phyloP scores from a whole-genome alignment of 352 stramenopile species.

The Globisporangium alternatum region DNA sequence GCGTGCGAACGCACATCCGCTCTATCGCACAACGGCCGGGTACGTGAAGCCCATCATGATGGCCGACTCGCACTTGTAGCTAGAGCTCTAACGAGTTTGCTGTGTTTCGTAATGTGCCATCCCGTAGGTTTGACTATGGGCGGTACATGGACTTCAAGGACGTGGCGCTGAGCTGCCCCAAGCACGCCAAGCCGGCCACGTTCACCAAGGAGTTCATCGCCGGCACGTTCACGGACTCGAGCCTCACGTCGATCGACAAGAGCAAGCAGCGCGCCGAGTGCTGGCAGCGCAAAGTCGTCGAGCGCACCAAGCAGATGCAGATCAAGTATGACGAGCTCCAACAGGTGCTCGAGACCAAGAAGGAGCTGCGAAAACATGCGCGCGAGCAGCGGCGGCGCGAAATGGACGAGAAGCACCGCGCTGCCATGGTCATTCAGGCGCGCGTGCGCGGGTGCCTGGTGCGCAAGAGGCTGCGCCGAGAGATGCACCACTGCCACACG shows the following conservation, averaged over 20 bases:
- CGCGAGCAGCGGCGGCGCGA: conserved; percentile 39
- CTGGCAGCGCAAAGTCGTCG: conserved; percentile 53
- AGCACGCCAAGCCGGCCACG: conserved; percentile 33
- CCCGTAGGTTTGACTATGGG: conserved; percentile 51
- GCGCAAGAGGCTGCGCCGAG: conserved; percentile 17
- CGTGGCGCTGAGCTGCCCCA: conserved; percentile 45
- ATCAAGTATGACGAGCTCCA: conserved; percentile 64
- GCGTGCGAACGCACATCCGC: conserved; percentile 32
- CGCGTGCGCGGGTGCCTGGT: conserved; percentile 32
- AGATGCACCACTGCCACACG: conserved; percentile 27
- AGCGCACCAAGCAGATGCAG: conserved; percentile 57
- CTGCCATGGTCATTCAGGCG: conserved; percentile 29
- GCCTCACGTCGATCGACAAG: conserved; percentile 57
- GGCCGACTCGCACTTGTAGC: neutral
- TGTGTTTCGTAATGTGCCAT: neutral
- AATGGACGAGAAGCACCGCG: conserved; percentile 25
- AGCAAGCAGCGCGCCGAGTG: conserved; percentile 41
- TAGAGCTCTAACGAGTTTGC: neutral
- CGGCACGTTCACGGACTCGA: conserved; percentile 46
- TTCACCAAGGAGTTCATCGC: conserved; percentile 66
- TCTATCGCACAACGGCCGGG: conserved; percentile 59
- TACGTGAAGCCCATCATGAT: conserved; percentile 2
- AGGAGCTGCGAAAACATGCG: conserved; percentile 28
- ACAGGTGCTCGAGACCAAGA: conserved; percentile 44
- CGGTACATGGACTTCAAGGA: conserved; percentile 57